Evolutionary conservation across 805 yeast genomes (phyloP), one percentile per base, ranked within the genome.

Genomic region (Suhomyces canberraensis): DNA sequence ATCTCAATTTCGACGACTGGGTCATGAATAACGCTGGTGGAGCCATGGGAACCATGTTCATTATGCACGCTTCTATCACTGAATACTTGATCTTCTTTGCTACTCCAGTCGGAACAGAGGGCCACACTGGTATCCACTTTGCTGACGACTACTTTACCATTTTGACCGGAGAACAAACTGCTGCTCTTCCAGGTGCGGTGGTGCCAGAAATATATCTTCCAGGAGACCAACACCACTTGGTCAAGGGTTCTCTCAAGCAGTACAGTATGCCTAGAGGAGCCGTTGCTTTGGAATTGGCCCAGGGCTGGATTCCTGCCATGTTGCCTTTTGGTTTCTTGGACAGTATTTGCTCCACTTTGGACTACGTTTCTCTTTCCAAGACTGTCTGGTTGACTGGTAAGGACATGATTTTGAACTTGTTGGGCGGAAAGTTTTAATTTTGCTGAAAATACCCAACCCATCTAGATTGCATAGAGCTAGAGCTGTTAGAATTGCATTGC

Each of bases 261-360:
- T 93, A 93, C 61, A 49, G 79, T 18, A 87, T 93, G 95, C 83
- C 86, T 2, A 60, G 76, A 20, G 95, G 84, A 25, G 72, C 85
- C 0, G 93, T 81, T 63, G 96, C 98, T 8, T 68, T 93, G 47
- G 98, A 93, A 60, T 73, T 91, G 53, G 98, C 98, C 6, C 98
- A 91, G 68, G 98, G 98, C 42, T 93, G 96, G 95, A 87, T 93
- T 47, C 98, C 98, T 24, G 82, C 91, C 29, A 93, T 93, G 98
- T 73, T 93, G 42, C 98, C 98, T 15, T 93, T 93, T 59, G 98
- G 98, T 0, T 79, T 91, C 64, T 66, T 86, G 33, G 95, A 88
- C 56, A 77, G 84, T 4, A 53, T 84, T 41, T 74, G 82, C 36
- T 82, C 95, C 28, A 93, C 98, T 11, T 61, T 90, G 50, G 98